Percentiles rank a stretch among this genome's conserved stretches.
These are phyloP conservation scores for Xylaria bambusicola DNA, from an alignment of 495 filamentous ascomycete genomes.

Conservation along the genomic window DNA sequence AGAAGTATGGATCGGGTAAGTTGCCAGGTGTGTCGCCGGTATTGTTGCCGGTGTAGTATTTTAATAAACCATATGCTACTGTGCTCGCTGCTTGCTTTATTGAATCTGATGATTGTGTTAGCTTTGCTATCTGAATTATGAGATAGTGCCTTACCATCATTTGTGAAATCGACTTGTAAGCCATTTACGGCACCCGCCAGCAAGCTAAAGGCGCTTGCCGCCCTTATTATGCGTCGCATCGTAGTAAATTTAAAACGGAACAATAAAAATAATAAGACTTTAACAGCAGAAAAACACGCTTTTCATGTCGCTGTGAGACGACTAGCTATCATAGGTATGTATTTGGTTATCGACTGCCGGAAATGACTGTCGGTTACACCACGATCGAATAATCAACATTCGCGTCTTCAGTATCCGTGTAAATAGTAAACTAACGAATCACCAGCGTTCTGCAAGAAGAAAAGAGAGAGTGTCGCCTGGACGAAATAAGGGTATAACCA, in stretches of 20 bases:
- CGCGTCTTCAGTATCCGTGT: neutral
- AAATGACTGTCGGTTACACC: neutral
- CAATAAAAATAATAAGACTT: no score
- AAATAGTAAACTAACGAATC: neutral
- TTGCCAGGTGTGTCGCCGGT: conserved; percentile 73
- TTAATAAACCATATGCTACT: conserved; percentile 47
- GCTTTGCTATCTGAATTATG: neutral
- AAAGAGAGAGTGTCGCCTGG: conserved; percentile 3
- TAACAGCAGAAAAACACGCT: neutral
- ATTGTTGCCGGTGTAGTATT: conserved; percentile 69
- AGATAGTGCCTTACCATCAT: neutral
- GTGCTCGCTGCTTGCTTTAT: conserved; percentile 47
- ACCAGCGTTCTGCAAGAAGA: neutral
- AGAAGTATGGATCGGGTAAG: conserved; percentile 75
- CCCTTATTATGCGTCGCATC: conserved; percentile 1
- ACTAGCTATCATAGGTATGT: no score
- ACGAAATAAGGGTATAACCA: conserved; percentile 8
- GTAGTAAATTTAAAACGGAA: no score
- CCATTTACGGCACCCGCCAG: neutral
- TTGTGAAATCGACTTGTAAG: conserved; percentile 12
- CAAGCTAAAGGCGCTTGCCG: conserved; percentile 6
- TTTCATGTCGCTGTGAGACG: no score
- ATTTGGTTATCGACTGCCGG: neutral
- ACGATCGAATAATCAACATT: neutral
- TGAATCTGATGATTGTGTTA: conserved; percentile 33